Evolutionary conservation across 1,284 basidiomycete genomes (phyloP), one percentile per base, ranked within the genome.

Genomic region (Microbotryum silenes-acaulis): DNA sequence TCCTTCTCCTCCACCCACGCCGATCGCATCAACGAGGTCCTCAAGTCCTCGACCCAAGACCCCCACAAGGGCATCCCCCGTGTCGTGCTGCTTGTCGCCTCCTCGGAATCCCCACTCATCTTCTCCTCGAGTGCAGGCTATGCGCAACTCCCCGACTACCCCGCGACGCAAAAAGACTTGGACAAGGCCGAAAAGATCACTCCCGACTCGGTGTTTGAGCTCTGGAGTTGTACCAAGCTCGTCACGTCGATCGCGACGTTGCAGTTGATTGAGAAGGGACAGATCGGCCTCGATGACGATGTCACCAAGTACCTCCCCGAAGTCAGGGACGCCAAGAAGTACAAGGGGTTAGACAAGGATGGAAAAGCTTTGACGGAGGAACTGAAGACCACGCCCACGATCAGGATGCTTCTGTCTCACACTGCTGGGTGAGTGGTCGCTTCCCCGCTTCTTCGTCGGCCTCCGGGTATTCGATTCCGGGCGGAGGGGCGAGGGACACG

Each of bases 181-280:
- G 46, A 31, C 3, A 33, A 31, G 6, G 51, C 44, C 3, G 25
- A 18, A 9, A 47, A 1, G 25, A n/a, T 63, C 8, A 44, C 62
- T 1, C 37, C 53, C 37, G 54, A 57, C 20, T 25, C 14, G 1
- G n/a, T 56, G 9, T 60, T 59, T 44, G 42, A 55, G 4, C 48
- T 63, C 1, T 63, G 54, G 54, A 27, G 21, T 9, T 57, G 47
- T 16, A 63, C 58, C 1, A 63, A 63, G 27, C 45, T 66, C 8
- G 51, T 58, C 6, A 50, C 56, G 1, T 42, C 50, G 16, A 57
- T 66, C 45, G 61, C 64, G 0, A 48, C 57, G 12, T 9, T 66
- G 10, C 61, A 63, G 48, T 59, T 66, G 42, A 25, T 63, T 51
- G 64, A 66, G 45, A 59, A 61, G 21, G 64, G 61, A 51, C 47